Percentiles rank a stretch among this genome's conserved stretches.
These are phyloP conservation scores for Botryotinia narcissicola DNA, from an alignment of 2,329 filamentous ascomycete species.

Conservation along the genomic window DNA sequence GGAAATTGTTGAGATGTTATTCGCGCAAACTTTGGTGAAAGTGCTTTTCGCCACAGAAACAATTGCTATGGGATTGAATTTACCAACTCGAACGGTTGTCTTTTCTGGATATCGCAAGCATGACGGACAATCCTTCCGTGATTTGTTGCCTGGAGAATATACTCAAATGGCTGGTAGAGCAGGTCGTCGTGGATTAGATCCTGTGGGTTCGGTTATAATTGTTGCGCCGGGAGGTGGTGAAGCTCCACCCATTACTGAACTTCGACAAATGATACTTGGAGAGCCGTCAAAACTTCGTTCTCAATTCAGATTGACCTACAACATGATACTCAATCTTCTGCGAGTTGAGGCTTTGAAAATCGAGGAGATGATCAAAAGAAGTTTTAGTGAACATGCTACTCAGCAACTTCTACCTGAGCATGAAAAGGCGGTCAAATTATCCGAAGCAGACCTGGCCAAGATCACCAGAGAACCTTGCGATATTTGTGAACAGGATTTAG, in stretches of 20 bases:
- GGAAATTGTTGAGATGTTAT: constrained; percentile 94
- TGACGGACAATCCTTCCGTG: constrained; percentile 87
- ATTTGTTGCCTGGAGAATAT: constrained; percentile 91
- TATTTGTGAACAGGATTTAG: constrained; percentile 77
- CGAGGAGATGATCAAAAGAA: constrained; percentile 99
- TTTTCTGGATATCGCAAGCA: constrained; percentile 98
- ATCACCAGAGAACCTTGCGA: constrained; percentile 82
- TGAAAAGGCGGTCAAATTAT: constrained; percentile 88
- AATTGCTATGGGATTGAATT: constrained; percentile 96
- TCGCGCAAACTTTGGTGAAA: constrained; percentile 92
- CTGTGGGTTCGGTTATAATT: constrained; percentile 91
- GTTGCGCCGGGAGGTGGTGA: constrained; percentile 79
- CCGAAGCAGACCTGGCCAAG: constrained; percentile 86
- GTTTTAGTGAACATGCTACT: constrained; percentile 96
- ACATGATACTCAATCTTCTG: constrained; percentile 96
- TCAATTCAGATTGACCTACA: constrained; percentile 96
- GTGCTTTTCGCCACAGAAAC: constrained; percentile 97
- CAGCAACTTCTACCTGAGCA: constrained; percentile 93
- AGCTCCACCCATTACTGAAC: constrained; percentile 77
- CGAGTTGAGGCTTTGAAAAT: constrained; percentile 97
- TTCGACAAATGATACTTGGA: constrained; percentile 93
- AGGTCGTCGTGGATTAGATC: constrained; percentile 86
- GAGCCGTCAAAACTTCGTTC: constrained; percentile 93
- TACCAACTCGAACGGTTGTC: constrained; percentile 93
- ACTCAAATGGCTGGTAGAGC: constrained; percentile 98